These are phyloP conservation scores for Fusarium sp. DNA, from an alignment of 2,329 filamentous ascomycete genomes.

Conservation along the genomic window DNA sequence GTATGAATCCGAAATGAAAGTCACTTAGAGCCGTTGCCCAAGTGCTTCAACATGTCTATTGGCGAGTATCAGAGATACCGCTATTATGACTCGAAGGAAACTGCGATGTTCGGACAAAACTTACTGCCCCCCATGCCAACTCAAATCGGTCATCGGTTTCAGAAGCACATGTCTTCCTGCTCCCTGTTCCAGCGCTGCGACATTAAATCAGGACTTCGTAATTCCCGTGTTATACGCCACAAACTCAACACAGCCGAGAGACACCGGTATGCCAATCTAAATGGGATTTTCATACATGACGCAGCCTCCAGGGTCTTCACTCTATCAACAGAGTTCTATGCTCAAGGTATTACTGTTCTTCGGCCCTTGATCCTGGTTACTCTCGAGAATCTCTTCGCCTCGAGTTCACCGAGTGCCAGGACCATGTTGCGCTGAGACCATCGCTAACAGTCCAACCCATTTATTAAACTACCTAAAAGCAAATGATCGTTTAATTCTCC, in stretches of 20 bases:
- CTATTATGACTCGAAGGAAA: conserved; percentile 44
- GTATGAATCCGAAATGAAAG: conserved; percentile 31
- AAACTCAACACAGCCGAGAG: conserved; percentile 21
- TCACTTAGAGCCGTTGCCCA: conserved; percentile 37
- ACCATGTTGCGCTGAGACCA: conserved; percentile 21
- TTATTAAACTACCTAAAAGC: conserved; percentile 23
- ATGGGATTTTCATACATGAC: conserved; percentile 24
- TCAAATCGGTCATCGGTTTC: conserved; percentile 31
- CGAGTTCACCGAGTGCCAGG: conserved; percentile 22
- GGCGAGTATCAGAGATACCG: conserved; percentile 42
- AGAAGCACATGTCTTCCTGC: conserved; percentile 25
- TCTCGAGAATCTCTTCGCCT: conserved; percentile 34
- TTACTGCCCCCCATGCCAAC: conserved; percentile 40
- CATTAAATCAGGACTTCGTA: conserved; percentile 25
- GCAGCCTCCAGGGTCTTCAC: conserved; percentile 29
- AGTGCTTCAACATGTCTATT: conserved; percentile 41
- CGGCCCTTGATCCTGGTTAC: conserved; percentile 28
- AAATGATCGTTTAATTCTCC: conserved; percentile 19
- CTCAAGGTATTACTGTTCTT: conserved; percentile 15
- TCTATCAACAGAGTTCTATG: conserved; percentile 12
- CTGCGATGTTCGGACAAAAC: conserved; percentile 34
- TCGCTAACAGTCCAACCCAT: conserved; percentile 18
- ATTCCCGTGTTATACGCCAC: conserved; percentile 13
- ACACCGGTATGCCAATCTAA: conserved; percentile 12
- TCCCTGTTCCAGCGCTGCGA: conserved; percentile 18